A percentile compares a stretch with the other conserved stretches of the same genome.
Evolutionary conservation across 345 rosid genomes (phyloP).

Genomic region (Brassica juncea): DNA sequence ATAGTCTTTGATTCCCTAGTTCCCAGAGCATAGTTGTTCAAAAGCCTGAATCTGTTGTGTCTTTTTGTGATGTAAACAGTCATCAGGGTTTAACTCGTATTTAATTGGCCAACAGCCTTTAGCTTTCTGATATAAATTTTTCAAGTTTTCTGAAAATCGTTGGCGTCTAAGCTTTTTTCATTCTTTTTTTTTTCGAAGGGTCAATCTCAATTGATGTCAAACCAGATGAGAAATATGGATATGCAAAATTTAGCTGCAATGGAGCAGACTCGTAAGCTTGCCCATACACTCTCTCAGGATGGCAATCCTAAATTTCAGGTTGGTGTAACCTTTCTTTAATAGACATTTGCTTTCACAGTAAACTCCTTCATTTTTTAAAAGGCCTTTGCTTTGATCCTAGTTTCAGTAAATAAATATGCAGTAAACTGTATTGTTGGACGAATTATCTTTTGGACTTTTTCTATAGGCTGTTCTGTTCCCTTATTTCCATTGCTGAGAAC

Average conservation of each 20-base stretch:
- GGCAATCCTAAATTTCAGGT: conserved; percentile 98
- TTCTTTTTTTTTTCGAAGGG: conserved; percentile 50
- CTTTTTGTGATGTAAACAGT: neutral
- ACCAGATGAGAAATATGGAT: conserved; percentile 65
- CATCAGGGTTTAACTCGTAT: conserved; percentile 10
- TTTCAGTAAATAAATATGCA: neutral
- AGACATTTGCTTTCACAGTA: neutral
- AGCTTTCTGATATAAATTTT: neutral
- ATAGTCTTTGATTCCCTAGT: conserved; percentile 14
- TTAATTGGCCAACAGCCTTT: conserved; percentile 6
- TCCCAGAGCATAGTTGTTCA: neutral
- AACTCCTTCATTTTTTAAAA: too few species aligned
- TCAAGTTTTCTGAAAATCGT: neutral
- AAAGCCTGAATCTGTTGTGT: conserved; percentile 21
- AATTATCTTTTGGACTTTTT: neutral
- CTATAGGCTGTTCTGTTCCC: conserved; percentile 8
- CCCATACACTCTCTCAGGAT: conserved; percentile 86
- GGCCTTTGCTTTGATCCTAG: neutral
- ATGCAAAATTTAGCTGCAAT: conserved; percentile 71
- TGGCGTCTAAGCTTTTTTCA: neutral
- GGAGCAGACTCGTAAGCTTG: conserved; percentile 98
- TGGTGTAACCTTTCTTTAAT: conserved; percentile 13
- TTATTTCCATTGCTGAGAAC: conserved; percentile 23
- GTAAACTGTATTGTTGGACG: conserved; percentile 19
- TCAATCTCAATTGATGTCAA: conserved; percentile 67